phyloP scores from a whole-genome alignment of 129 eudicot genomes.

The Pseudognaphalium luteoalbum region DNA sequence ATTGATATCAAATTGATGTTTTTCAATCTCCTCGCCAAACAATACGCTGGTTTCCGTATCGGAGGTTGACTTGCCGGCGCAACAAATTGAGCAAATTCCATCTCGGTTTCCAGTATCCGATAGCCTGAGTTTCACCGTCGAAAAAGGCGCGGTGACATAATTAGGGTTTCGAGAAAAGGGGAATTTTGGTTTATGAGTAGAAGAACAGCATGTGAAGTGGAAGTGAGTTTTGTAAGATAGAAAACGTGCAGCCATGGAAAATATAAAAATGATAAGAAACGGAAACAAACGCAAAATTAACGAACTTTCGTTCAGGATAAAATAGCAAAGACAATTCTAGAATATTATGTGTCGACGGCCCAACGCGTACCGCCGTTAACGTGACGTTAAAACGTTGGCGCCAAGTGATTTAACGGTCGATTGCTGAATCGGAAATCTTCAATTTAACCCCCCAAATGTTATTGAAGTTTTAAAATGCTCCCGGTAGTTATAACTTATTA shows the following conservation, averaged over 20 bases:
- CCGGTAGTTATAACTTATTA: too few relatives aligned
- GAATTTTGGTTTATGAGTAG: conserved; percentile 28
- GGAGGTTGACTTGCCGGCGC: conserved; percentile 31
- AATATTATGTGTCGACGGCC: not conserved
- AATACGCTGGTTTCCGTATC: conserved; percentile 29
- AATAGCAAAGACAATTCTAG: not conserved
- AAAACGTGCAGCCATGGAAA: conserved; percentile 17
- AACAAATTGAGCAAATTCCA: conserved; percentile 27
- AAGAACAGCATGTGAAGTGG: conserved; percentile 28
- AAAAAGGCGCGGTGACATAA: conserved; percentile 20
- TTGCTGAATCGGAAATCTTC: too few relatives aligned
- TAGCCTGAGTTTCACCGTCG: conserved; percentile 29
- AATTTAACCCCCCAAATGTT: too few relatives aligned
- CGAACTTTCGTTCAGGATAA: conserved; percentile 8
- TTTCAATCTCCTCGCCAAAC: conserved; percentile 38
- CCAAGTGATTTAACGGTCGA: conserved; percentile 18
- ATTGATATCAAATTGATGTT: conserved; percentile 81
- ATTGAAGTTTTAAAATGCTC: too few relatives aligned
- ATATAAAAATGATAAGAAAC: conserved; percentile 6
- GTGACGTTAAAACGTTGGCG: conserved; percentile 17
- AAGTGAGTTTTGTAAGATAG: conserved; percentile 36
- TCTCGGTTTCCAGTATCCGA: conserved; percentile 16
- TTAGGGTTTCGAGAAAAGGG: conserved; percentile 42
- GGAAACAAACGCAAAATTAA: not conserved
- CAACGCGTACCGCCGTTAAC: conserved; percentile 1